Evolutionary conservation across 805 yeast genomes (phyloP).

Genomic region (Candida pseudoglaebosa): DNA sequence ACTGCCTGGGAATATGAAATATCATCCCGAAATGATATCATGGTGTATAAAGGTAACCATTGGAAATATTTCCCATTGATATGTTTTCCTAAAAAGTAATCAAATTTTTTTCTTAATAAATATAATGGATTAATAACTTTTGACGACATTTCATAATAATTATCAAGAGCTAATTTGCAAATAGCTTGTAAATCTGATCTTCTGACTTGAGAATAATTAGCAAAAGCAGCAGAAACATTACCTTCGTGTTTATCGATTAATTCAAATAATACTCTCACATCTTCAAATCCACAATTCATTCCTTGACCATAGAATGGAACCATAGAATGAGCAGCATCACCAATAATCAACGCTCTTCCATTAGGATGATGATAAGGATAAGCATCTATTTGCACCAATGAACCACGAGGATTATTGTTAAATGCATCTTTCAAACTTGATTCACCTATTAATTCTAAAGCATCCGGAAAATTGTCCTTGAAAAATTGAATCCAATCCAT

Average conservation of each 20-base stretch:
- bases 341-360: slow-evolving; percentile 65
- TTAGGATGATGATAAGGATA: slow-evolving; percentile 61
- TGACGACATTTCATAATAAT: slow-evolving; percentile 84
- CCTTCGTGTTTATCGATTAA: slow-evolving; percentile 30
- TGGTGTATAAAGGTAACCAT: slow-evolving; percentile 87
- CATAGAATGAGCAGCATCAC: slow-evolving; percentile 96
- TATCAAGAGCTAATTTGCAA: slow-evolving; percentile 70
- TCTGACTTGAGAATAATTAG: slow-evolving; percentile 50
- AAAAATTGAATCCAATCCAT: slow-evolving; percentile 54
- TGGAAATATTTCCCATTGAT: slow-evolving; percentile 43
- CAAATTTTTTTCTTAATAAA: slow-evolving; percentile 63
- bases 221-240: slow-evolving; percentile 49
- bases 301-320: slow-evolving; percentile 99
- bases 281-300: slow-evolving; percentile 95
- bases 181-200: slow-evolving; percentile 71
- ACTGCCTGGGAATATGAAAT: slow-evolving; percentile 72
- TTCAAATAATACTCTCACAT: slow-evolving; percentile 64
- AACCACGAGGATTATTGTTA: slow-evolving; percentile 63
- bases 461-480: slow-evolving; percentile 65
- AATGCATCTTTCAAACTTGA: slow-evolving; percentile 48
- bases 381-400: slow-evolving; percentile 70
- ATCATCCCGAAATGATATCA: slow-evolving; percentile 88
- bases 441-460: slow-evolving; percentile 61
- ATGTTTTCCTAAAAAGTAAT: slow-evolving; percentile 55
- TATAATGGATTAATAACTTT: slow-evolving; percentile 63